These are phyloP conservation scores for Moesziomyces antarcticus DNA, from an alignment of 1,284 basidiomycete species.

Conservation along the genomic window DNA sequence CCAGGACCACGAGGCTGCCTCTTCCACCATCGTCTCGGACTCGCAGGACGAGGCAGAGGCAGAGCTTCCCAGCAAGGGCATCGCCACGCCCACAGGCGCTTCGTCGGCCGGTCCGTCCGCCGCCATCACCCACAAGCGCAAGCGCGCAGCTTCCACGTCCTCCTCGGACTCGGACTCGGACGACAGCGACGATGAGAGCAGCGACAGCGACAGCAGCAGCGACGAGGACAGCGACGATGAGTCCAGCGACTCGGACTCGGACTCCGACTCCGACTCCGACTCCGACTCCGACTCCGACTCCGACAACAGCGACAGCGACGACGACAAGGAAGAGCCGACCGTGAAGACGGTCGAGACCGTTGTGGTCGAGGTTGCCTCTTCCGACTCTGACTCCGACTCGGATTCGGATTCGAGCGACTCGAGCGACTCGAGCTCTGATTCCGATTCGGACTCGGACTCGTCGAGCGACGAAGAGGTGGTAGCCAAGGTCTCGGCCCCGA, in stretches of 20 bases:
- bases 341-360: constrained; percentile 17
- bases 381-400: constrained; percentile 14
- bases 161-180: constrained; percentile 20
- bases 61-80: constrained; percentile 30
- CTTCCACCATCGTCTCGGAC: constrained; percentile 32
- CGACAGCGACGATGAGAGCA: constrained; percentile 16
- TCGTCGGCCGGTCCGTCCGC: constrained; percentile 11
- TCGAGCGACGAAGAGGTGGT: background rate
- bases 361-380: constrained; percentile 8
- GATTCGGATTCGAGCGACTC: constrained; percentile 3
- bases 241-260: constrained; percentile 10
- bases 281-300: constrained; percentile 3
- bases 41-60: constrained; percentile 49
- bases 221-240: constrained; percentile 25
- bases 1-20: constrained; percentile 36
- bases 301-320: constrained; percentile 17
- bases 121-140: constrained; percentile 24
- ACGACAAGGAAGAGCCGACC: constrained; percentile 13
- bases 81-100: constrained; percentile 30
- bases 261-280: background rate
- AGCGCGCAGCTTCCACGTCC: constrained; percentile 13
- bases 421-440: constrained; percentile 5
- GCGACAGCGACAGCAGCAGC: constrained; percentile 17
- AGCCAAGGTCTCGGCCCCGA: no score
- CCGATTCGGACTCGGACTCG: constrained; percentile 2